A percentile compares a stretch with the other conserved stretches of the same genome.
Conservation (phyloP, 1,139 yeast genomes). For the Oligophagozyma castellii region DNA sequence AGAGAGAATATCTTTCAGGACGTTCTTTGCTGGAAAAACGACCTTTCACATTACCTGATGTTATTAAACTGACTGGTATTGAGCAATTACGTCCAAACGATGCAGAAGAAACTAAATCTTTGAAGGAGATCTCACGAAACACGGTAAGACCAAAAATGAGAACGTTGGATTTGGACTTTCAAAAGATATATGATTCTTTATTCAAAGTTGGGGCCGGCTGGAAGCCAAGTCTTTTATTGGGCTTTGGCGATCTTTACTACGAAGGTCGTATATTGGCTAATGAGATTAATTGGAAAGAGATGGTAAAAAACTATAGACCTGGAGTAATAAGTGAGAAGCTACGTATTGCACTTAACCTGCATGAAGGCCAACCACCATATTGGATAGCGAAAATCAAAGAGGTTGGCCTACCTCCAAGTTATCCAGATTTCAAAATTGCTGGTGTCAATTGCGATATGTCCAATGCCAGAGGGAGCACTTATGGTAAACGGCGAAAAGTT, state of each 20-base stretch:
- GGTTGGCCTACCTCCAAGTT: conserved; percentile 78
- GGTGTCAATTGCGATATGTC: conserved; percentile 30
- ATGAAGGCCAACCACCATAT: conserved; percentile 56
- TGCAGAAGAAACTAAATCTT: conserved; percentile 30
- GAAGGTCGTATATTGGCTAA: conserved; percentile 62
- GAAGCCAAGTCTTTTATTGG: conserved; percentile 46
- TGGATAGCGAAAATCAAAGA: conserved; percentile 67
- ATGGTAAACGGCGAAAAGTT: conserved; percentile 21
- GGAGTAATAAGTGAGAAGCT: conserved; percentile 52
- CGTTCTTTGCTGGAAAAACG: conserved; percentile 57
- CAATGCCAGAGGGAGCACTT: conserved; percentile 15
- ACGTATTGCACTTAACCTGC: conserved; percentile 56
- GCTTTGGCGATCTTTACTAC: conserved; percentile 65
- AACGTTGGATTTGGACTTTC: conserved; percentile 73
- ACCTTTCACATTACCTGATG: conserved; percentile 68
- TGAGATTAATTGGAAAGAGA: conserved; percentile 24
- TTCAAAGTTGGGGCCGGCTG: conserved; percentile 53
- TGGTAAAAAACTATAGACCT: conserved; percentile 37
- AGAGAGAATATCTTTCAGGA: conserved; percentile 64
- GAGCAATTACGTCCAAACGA: conserved; percentile 63
- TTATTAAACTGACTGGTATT: conserved; percentile 74
- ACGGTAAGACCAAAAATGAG: conserved; percentile 88
- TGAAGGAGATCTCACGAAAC: conserved; percentile 69
- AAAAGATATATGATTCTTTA: conserved; percentile 72
- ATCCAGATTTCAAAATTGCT: conserved; percentile 49